Conservation (phyloP, 2,329 filamentous ascomycete genomes). For the Alternaria burnsii region DNA sequence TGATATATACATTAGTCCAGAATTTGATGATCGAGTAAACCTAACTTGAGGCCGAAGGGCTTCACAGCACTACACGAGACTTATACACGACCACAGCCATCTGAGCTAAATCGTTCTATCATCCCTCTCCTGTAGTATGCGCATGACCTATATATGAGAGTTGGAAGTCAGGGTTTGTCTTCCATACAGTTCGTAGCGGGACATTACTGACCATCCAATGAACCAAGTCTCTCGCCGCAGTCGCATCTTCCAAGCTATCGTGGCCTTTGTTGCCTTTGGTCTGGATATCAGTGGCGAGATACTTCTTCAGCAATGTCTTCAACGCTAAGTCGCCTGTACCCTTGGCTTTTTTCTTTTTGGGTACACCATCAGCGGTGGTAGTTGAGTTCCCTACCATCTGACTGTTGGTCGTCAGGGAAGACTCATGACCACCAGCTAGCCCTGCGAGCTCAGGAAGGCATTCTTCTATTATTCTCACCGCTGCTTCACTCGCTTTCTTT, state of each 20-base stretch:
- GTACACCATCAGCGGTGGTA: neutral
- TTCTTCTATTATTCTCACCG: neutral
- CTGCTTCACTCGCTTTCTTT: neutral
- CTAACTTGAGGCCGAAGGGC: neutral
- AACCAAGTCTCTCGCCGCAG: constrained; percentile 86
- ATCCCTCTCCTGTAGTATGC: constrained; percentile 1
- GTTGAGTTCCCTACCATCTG: neutral
- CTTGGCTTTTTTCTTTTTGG: constrained; percentile 10
- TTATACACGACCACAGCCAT: neutral
- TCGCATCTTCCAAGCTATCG: constrained; percentile 89
- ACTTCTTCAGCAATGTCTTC: constrained; percentile 85
- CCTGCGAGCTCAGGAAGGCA: neutral
- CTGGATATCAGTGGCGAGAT: constrained; percentile 85
- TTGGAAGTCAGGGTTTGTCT: too few species aligned
- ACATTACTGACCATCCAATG: constrained; percentile 70
- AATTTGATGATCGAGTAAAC: neutral
- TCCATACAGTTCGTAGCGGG: too few species aligned
- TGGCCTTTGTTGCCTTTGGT: constrained; percentile 74
- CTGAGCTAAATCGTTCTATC: neutral
- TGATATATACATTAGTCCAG: neutral
- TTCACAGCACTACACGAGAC: neutral
- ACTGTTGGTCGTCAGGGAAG: neutral
- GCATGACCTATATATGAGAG: constrained; percentile 19
- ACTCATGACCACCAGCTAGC: neutral
- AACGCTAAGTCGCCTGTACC: constrained; percentile 51